Conservation (phyloP, 2,329 filamentous ascomycete species). For the Exophiala spinifera region DNA sequence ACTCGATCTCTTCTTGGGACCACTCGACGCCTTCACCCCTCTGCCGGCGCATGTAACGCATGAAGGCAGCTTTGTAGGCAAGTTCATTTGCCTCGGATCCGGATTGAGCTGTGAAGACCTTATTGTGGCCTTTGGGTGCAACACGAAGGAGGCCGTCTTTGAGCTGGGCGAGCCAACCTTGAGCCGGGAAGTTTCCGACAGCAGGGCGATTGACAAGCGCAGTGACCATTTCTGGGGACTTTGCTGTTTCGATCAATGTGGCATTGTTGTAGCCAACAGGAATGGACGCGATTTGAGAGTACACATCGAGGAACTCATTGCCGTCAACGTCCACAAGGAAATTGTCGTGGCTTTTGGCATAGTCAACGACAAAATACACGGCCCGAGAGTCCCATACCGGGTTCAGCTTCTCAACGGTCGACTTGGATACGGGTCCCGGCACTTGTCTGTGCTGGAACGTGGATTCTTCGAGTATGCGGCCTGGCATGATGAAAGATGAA, state of each 20-base stretch:
- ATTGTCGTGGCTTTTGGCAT: slow-evolving; percentile 65
- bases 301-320: slow-evolving; percentile 52
- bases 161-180: slow-evolving; percentile 77
- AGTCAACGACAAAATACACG: background rate
- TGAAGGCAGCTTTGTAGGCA: slow-evolving; percentile 93
- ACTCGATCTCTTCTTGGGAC: slow-evolving; percentile 69
- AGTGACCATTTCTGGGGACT: slow-evolving; percentile 72
- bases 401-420: background rate
- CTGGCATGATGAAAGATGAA: background rate
- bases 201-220: slow-evolving; percentile 78
- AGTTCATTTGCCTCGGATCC: slow-evolving; percentile 93
- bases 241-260: slow-evolving; percentile 64
- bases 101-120: slow-evolving; percentile 87
- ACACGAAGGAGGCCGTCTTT: slow-evolving; percentile 76
- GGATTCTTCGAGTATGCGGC: background rate
- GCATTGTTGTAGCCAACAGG: slow-evolving; percentile 92
- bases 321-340: slow-evolving; percentile 59
- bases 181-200: slow-evolving; percentile 76
- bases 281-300: slow-evolving; percentile 87
- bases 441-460: background rate
- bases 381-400: background rate
- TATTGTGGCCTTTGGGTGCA: slow-evolving; percentile 76
- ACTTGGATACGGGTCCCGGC: background rate
- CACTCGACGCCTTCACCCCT: slow-evolving; percentile 80
- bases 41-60: slow-evolving; percentile 79